Evolutionary conservation across 192 early-diverging fungal genomes (phyloP).

Genomic region (Martensiomyces pterosporus): DNA sequence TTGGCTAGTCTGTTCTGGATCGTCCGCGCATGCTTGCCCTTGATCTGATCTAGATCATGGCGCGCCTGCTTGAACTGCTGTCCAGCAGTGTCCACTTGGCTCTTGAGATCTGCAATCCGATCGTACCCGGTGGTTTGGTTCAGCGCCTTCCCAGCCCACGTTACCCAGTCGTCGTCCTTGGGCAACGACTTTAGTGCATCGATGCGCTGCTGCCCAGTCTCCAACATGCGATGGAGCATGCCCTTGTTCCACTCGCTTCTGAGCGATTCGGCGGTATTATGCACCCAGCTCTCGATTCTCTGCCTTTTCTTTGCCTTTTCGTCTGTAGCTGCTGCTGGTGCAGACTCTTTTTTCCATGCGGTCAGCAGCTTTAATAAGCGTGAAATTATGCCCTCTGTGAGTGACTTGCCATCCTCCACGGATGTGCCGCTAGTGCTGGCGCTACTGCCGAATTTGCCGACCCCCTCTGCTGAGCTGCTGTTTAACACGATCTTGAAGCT

Average conservation of each 20-base stretch:
- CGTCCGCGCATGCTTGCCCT: conserved; percentile 55
- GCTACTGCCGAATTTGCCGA: no score
- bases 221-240: conserved; percentile 1
- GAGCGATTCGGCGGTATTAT: no score
- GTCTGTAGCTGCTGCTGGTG: no score
- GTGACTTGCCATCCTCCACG: no score
- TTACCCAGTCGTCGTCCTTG: conserved; percentile 41
- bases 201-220: conserved; percentile 7
- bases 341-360: no score
- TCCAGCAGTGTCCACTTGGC: conserved; percentile 53
- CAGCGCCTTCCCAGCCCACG: conserved; percentile 45
- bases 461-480: no score
- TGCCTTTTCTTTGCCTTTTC: no score
- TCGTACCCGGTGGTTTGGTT: conserved; percentile 73
- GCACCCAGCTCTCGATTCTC: no score
- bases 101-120: conserved; percentile 61
- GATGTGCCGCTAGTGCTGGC: no score
- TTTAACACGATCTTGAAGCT: no score
- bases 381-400: no score
- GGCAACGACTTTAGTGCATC: conserved; percentile 14
- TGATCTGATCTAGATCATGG: conserved; percentile 44
- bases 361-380: no score
- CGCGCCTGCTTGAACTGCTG: conserved; percentile 50
- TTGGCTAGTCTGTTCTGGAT: conserved; percentile 55
- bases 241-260: conserved; percentile 12